Percentiles rank a stretch among this genome's conserved stretches.
These are phyloP conservation scores for Curvularia spicifera DNA, from an alignment of 2,329 filamentous ascomycete genomes.

Conservation along the genomic window DNA sequence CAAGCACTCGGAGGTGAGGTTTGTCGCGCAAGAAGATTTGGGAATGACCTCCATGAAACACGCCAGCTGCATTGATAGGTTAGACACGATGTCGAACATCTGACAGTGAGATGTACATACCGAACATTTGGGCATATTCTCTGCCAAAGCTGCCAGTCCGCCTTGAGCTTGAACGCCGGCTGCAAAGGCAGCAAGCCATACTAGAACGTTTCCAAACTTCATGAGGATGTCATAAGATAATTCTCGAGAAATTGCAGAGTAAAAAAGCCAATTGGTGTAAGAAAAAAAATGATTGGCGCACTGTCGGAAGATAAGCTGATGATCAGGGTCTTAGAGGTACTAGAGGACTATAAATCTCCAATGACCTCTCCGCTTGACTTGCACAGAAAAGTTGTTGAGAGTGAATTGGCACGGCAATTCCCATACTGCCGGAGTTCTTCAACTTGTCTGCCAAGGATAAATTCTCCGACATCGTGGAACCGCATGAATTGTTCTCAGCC, in stretches of 20 bases:
- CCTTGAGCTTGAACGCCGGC: conserved; percentile 21
- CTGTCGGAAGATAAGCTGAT: background rate
- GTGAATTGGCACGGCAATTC: conserved; percentile 6
- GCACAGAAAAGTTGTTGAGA: conserved; percentile 4
- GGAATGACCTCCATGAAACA: conserved; percentile 34
- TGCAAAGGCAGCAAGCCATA: conserved; percentile 12
- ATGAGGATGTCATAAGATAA: conserved; percentile 7
- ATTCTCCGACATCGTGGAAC: conserved; percentile 12
- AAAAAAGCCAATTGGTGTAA: background rate
- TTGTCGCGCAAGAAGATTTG: conserved; percentile 47
- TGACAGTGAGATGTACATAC: conserved; percentile 15
- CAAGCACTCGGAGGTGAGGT: conserved; percentile 49
- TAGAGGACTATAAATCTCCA: conserved; percentile 11
- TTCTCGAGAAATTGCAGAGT: background rate
- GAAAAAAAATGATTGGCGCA: background rate
- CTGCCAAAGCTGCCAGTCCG: conserved; percentile 18
- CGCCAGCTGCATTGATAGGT: conserved; percentile 20
- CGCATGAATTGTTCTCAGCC: conserved; percentile 1
- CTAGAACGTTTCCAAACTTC: conserved; percentile 11
- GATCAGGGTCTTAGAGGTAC: conserved; percentile 2
- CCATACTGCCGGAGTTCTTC: background rate
- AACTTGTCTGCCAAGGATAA: conserved; percentile 8
- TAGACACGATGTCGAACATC: background rate
- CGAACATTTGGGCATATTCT: conserved; percentile 25
- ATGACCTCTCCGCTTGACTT: background rate